Evolutionary conservation across 179 eudicot species (phyloP).

Genomic region (Pouteria campechiana): DNA sequence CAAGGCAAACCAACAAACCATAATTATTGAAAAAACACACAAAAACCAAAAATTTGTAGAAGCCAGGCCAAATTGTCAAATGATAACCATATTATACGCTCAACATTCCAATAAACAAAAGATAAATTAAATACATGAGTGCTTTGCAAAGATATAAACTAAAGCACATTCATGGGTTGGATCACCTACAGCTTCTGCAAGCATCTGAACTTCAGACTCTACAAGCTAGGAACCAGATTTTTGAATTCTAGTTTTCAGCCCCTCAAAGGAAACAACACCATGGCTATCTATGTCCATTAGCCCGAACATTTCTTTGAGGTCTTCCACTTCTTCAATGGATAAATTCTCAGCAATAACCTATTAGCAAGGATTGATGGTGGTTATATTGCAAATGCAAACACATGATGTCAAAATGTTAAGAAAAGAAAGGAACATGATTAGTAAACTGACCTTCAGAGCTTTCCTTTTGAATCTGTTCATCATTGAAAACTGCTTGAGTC

Average conservation of each 20-base stretch:
- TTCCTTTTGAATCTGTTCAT: constrained; percentile 95
- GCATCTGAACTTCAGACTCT: constrained; percentile 75
- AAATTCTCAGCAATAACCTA: constrained; percentile 89
- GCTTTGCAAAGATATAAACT: no score
- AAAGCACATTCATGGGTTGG: no score
- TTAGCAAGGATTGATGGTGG: no score
- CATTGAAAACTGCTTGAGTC: constrained; percentile 87
- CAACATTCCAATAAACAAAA: no score
- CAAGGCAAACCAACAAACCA: no score
- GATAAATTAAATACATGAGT: no score
- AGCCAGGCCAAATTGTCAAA: no score
- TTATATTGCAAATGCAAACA: constrained; percentile 4
- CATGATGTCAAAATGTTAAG: neutral
- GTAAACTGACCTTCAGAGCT: constrained; percentile 67
- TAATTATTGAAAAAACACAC: no score
- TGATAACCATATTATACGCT: no score
- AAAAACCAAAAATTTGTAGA: no score
- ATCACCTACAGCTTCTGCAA: constrained; percentile 91
- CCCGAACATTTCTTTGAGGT: constrained; percentile 64
- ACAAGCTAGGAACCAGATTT: constrained; percentile 61
- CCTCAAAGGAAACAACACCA: constrained; percentile 65
- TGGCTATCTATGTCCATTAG: constrained; percentile 71
- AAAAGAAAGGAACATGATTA: neutral
- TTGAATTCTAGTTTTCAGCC: constrained; percentile 61
- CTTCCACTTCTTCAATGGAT: constrained; percentile 75